A percentile compares a stretch with the other conserved stretches of the same genome.
These are phyloP conservation scores for Hsuehochloa calcarea DNA, from an alignment of 176 grass and related monocot species.

Conservation along the genomic window DNA sequence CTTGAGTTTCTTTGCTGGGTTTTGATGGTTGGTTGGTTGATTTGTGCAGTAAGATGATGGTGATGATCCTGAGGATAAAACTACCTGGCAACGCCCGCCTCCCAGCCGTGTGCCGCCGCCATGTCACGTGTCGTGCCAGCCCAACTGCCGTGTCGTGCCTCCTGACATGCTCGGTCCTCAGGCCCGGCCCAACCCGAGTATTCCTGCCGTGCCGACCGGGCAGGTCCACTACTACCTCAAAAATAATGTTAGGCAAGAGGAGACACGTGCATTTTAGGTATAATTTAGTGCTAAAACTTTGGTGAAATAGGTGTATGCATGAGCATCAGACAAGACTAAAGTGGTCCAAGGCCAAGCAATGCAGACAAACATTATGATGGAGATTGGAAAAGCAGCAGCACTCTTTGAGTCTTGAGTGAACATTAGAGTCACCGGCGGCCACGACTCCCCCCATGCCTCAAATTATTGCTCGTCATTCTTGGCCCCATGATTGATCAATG, in stretches of 20 bases:
- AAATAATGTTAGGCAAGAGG: neutral
- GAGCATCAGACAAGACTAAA: neutral
- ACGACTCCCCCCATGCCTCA: neutral
- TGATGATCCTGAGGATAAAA: too few relatives aligned
- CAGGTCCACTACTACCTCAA: neutral
- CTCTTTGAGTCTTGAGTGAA: neutral
- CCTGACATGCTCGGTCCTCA: too few relatives aligned
- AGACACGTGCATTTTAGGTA: neutral
- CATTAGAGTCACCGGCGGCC: neutral
- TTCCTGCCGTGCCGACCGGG: too few relatives aligned
- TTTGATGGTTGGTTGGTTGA: too few relatives aligned
- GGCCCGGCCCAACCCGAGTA: too few relatives aligned
- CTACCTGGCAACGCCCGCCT: too few relatives aligned
- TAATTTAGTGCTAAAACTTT: neutral
- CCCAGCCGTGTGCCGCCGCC: too few relatives aligned
- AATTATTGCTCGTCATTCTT: conserved; percentile 4
- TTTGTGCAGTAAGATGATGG: too few relatives aligned
- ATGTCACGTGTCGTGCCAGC: too few relatives aligned
- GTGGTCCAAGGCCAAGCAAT: neutral
- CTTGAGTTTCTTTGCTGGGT: too few relatives aligned
- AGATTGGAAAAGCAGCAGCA: neutral
- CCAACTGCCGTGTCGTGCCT: too few relatives aligned
- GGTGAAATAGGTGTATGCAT: neutral
- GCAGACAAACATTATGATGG: conserved; percentile 9
- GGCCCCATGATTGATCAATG: neutral